These are phyloP conservation scores for Begonia fuchsioides DNA, from an alignment of 306 rosid species.

Conservation along the genomic window DNA sequence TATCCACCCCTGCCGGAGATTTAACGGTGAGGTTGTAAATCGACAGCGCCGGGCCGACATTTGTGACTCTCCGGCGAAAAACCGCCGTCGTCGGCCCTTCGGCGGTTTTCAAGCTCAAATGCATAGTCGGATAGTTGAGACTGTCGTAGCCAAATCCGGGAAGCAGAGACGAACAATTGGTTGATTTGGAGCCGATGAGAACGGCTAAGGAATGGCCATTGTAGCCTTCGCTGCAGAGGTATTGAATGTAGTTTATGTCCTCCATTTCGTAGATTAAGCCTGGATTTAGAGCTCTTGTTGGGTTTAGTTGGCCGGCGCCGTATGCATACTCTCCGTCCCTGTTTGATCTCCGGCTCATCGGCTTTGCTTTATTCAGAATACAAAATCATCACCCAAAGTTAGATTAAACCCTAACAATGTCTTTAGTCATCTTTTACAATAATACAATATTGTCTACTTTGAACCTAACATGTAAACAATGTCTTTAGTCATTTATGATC, in stretches of 20 bases:
- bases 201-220: slow-evolving; percentile 27
- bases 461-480: too few species aligned
- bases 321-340: slow-evolving; percentile 58
- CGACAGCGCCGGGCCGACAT: slow-evolving; percentile 45
- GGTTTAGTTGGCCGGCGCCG: slow-evolving; percentile 74
- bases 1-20: slow-evolving; percentile 50
- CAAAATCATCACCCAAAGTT: too few species aligned
- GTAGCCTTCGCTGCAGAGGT: slow-evolving; percentile 73
- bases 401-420: too few species aligned
- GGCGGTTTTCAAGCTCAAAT: slow-evolving; percentile 26
- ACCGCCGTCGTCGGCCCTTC: slow-evolving; percentile 19
- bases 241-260: slow-evolving; percentile 44
- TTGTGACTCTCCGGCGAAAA: slow-evolving; percentile 57
- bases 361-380: slow-evolving; percentile 39
- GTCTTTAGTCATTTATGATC: too few species aligned
- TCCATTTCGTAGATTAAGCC: slow-evolving; percentile 70
- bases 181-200: slow-evolving; percentile 30
- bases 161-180: slow-evolving; percentile 50
- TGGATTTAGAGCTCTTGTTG: slow-evolving; percentile 44
- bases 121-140: slow-evolving; percentile 70
- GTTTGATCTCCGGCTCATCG: slow-evolving; percentile 41
- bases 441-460: too few species aligned
- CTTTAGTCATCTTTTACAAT: too few species aligned
- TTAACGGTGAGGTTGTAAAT: slow-evolving; percentile 39
- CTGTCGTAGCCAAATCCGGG: slow-evolving; percentile 66